Base-by-base conservation (phyloP, 805 yeast genomes). In the Kodamaea jinghongensis region DNA sequence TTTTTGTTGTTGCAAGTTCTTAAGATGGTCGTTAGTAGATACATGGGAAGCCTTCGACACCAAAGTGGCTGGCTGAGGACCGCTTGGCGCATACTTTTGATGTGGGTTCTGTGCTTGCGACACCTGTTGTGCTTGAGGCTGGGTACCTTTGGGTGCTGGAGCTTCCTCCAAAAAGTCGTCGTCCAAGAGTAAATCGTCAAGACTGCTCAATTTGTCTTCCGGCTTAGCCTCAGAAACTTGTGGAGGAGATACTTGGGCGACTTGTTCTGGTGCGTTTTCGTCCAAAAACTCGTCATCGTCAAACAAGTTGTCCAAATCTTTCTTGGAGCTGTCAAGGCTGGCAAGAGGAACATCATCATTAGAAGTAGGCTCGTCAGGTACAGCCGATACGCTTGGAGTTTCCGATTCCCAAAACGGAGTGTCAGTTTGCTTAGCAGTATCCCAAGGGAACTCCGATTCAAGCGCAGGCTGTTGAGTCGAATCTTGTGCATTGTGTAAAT, bases 161-260 rank as follows among this genome's bases (percentile, higher is more conserved):
- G 45, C 60, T 28, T 61, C 68, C 6, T 63, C 65, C 39, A 63
- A 56, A 33, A 71, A 73, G 27, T 69, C 73, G 13, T 58, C 70
- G 28, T 55, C 58, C 35, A 60, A 46, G 12, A 33, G 36, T 20
- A 33, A 33, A 14, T 37, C 40, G 17, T 37, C 40, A 15, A 30
- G 44, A 9, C 37, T 39, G 15, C 31, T 34, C 14, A 42, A 39
- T 28, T 38, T 42, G 34, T 34, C 36, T 3, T 36, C 43, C 6
- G 41, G 23, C 14, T 30, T 32, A 20, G n/a, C 14, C n/a, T 6
- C 12, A 11, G 28, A n/a, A 11, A 17, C 17, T 11, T 20, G 14
- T 31, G 23, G 34, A 6, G 34, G 8, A 8, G 23, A 20, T 41
- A 12, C 48, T 29, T 23, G 43, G 48, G 12, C 12, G 15, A 15